Evolutionary conservation across 2,329 filamentous ascomycete species (phyloP).

Genomic region (Colletotrichum eleusines): DNA sequence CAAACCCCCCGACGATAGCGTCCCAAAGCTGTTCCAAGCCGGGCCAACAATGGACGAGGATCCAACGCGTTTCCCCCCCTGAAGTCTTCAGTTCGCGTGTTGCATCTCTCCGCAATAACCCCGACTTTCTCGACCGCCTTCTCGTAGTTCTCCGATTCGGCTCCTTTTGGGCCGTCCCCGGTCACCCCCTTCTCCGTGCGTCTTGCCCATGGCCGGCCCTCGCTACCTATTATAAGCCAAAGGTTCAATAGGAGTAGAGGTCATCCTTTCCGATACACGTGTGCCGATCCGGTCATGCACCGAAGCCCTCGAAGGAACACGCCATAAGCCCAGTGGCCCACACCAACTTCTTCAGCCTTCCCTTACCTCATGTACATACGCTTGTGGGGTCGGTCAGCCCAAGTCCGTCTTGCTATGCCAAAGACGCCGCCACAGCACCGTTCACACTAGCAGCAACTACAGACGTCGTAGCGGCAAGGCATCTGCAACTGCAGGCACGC

Average conservation of each 20-base stretch:
- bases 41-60: constrained; percentile 36
- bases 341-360: constrained; percentile 2
- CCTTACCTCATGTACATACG: neutral
- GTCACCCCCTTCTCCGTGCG: constrained; percentile 36
- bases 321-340: constrained; percentile 17
- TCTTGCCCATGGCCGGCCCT: constrained; percentile 24
- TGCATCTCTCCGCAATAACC: constrained; percentile 31
- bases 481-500: neutral
- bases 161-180: constrained; percentile 19
- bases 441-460: neutral
- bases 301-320: constrained; percentile 22
- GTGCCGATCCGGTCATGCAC: constrained; percentile 26
- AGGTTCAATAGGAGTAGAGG: constrained; percentile 6
- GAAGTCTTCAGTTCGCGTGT: constrained; percentile 2
- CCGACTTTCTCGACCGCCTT: constrained; percentile 29
- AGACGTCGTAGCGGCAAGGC: neutral
- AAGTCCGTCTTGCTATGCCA: constrained; percentile 9
- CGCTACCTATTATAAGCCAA: constrained; percentile 14
- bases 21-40: constrained; percentile 15
- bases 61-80: constrained; percentile 22
- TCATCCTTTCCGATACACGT: constrained; percentile 30
- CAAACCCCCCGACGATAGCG: constrained; percentile 3
- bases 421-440: constrained; percentile 16
- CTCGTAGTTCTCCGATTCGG: constrained; percentile 1
- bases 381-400: constrained; percentile 19